These are phyloP conservation scores for Paecilomyces variotii DNA, from an alignment of 2,329 filamentous ascomycete genomes.

Conservation along the genomic window DNA sequence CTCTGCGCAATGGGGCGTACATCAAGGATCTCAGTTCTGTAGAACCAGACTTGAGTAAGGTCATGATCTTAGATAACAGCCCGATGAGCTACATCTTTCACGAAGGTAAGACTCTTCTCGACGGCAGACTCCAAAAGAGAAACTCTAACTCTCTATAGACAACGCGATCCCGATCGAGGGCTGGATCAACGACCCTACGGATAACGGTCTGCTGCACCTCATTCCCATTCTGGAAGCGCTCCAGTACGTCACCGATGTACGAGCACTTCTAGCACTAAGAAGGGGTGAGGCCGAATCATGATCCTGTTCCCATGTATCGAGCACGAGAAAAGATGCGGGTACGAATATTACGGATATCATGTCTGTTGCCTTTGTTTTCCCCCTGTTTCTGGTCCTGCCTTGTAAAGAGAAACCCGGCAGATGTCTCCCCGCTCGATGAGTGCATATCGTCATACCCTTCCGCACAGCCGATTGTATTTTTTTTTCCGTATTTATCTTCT, in stretches of 20 bases:
- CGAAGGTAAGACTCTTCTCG: conserved; percentile 58
- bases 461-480: background rate
- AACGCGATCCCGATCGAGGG: conserved; percentile 98
- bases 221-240: conserved; percentile 87
- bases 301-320: background rate
- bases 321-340: background rate
- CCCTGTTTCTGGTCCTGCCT: background rate
- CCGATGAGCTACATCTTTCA: conserved; percentile 98
- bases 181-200: conserved; percentile 97
- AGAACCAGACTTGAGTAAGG: conserved; percentile 92
- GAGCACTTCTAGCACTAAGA: conserved; percentile 78
- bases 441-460: background rate
- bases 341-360: background rate
- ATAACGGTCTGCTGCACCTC: conserved; percentile 88
- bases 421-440: background rate
- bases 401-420: background rate
- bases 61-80: conserved; percentile 98
- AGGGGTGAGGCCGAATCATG: conserved; percentile 59
- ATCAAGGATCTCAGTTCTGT: conserved; percentile 97
- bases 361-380: background rate
- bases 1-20: conserved; percentile 87
- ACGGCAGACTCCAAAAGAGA: background rate
- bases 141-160: conserved; percentile 48
- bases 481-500: background rate
- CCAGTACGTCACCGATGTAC: conserved; percentile 93